Conservation (phyloP, 805 yeast genomes). For the Yarrowia alimentaria region DNA sequence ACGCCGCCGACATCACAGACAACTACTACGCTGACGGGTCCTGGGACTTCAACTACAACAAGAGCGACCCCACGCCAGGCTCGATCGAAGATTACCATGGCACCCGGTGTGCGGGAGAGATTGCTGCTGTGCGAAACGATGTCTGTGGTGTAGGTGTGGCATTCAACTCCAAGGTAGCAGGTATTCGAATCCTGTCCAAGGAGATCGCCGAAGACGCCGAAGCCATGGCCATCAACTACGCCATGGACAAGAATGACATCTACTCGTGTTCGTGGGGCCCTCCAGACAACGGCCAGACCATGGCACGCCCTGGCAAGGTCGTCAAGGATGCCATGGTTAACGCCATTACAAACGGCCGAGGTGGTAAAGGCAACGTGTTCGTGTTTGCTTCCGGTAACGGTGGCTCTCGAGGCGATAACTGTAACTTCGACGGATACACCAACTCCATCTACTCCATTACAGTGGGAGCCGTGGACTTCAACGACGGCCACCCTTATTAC, state of each 20-base stretch:
- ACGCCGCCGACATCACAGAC: slow-evolving; percentile 65
- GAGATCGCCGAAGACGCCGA: slow-evolving; percentile 81
- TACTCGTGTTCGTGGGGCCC: slow-evolving; percentile 99
- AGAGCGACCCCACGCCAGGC: slow-evolving; percentile 73
- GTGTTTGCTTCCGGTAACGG: slow-evolving; percentile 98
- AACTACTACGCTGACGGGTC: slow-evolving; percentile 71
- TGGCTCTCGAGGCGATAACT: slow-evolving; percentile 75
- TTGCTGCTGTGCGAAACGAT: slow-evolving; percentile 78
- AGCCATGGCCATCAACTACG: slow-evolving; percentile 82
- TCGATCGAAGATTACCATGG: slow-evolving; percentile 88
- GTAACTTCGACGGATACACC: slow-evolving; percentile 97
- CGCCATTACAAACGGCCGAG: slow-evolving; percentile 80
- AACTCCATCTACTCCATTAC: slow-evolving; percentile 93
- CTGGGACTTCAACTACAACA: slow-evolving; percentile 86
- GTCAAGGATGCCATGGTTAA: slow-evolving; percentile 81
- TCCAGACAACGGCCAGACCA: slow-evolving; percentile 81
- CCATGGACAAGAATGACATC: slow-evolving; percentile 80
- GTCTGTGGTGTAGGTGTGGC: slow-evolving; percentile 98
- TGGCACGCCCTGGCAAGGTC: slow-evolving; percentile 78
- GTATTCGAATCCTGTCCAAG: slow-evolving; percentile 84
- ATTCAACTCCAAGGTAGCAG: slow-evolving; percentile 78
- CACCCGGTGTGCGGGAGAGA: slow-evolving; percentile 96
- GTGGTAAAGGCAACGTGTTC: slow-evolving; percentile 77
- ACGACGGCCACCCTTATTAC: slow-evolving; percentile 82
- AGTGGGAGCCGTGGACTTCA: slow-evolving; percentile 87